Evolutionary conservation across 2,329 filamentous ascomycete genomes (phyloP).

Genomic region (Fusarium sulawesiense): DNA sequence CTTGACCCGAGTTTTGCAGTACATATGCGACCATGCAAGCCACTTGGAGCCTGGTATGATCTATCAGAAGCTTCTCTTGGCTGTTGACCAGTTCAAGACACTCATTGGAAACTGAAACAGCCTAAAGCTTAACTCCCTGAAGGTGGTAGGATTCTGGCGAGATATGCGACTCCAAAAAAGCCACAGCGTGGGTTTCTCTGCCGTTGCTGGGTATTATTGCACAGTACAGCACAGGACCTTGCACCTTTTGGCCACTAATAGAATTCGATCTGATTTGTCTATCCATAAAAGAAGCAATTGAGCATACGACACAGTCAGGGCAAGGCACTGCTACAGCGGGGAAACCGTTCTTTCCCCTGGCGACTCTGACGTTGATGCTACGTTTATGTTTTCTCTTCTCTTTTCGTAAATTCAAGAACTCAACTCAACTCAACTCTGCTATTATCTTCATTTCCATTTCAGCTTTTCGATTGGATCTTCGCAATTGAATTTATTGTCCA

Average conservation of each 20-base stretch:
- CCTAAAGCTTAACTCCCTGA: background rate
- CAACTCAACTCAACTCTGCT: background rate
- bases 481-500: background rate
- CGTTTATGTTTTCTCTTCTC: constrained; percentile 12
- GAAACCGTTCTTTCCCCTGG: constrained; percentile 26
- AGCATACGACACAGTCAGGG: constrained; percentile 9
- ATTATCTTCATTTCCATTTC: background rate
- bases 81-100: background rate
- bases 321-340: constrained; percentile 13
- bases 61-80: background rate
- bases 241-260: background rate
- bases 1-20: background rate
- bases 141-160: constrained; percentile 1
- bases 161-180: constrained; percentile 15
- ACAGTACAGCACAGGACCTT: background rate
- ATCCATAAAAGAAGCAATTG: constrained; percentile 33
- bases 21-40: background rate
- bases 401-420: background rate
- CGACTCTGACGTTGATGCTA: constrained; percentile 24
- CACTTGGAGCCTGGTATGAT: background rate
- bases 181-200: constrained; percentile 19
- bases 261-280: constrained; percentile 17
- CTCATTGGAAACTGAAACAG: background rate
- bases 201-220: background rate
- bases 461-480: background rate